A percentile compares a stretch with the other conserved stretches of the same genome.
phyloP scores from a whole-genome alignment of 2,329 filamentous ascomycete genomes.

The Gaeumannomyces tritici region DNA sequence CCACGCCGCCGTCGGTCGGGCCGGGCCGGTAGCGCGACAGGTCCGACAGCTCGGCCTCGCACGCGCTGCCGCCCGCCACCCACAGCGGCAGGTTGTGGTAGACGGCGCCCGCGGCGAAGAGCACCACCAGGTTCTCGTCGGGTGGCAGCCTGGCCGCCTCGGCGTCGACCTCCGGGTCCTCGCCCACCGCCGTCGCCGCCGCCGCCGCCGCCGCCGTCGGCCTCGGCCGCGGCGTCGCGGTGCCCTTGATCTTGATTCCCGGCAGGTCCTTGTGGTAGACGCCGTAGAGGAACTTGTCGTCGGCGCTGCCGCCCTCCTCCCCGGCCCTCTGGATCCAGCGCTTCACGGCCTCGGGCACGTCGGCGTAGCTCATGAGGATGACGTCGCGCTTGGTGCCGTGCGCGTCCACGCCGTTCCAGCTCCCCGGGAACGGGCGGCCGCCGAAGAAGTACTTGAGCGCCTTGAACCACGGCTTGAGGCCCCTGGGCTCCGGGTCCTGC shows the following conservation, averaged over 20 bases:
- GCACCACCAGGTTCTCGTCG: conserved; percentile 27
- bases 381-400: conserved; percentile 38
- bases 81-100: conserved; percentile 40
- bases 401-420: conserved; percentile 41
- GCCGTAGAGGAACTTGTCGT: conserved; percentile 27
- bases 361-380: conserved; percentile 34
- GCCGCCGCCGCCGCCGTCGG: conserved; percentile 15
- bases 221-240: conserved; percentile 17
- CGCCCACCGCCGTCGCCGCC: conserved; percentile 17
- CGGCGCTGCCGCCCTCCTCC: conserved; percentile 13
- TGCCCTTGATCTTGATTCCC: conserved; percentile 27
- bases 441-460: conserved; percentile 30
- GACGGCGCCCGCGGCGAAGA: conserved; percentile 42
- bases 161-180: conserved; percentile 20
- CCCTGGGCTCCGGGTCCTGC: conserved; percentile 23
- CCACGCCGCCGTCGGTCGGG: conserved; percentile 20
- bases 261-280: conserved; percentile 28
- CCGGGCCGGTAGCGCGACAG: conserved; percentile 17
- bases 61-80: conserved; percentile 32
- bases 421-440: conserved; percentile 35
- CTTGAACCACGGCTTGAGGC: conserved; percentile 27
- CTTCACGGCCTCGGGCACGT: conserved; percentile 30
- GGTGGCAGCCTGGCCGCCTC: conserved; percentile 14
- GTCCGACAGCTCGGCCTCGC: conserved; percentile 28
- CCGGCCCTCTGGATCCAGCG: conserved; percentile 39